Evolutionary conservation across 2,329 filamentous ascomycete genomes (phyloP).

Genomic region (Phyllachora maydis): DNA sequence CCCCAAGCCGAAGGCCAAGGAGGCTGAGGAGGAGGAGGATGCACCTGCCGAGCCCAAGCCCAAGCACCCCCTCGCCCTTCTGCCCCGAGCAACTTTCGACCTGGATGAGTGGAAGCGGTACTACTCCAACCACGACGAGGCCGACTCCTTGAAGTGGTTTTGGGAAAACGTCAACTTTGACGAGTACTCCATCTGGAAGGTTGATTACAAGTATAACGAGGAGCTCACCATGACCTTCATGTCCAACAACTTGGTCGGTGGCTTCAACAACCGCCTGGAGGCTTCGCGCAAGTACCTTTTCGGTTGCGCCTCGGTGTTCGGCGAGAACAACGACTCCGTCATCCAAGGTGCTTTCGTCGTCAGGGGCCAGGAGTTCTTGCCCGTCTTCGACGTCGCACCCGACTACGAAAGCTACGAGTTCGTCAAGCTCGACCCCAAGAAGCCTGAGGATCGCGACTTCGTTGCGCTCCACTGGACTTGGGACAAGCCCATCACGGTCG

Average conservation of each 20-base stretch:
- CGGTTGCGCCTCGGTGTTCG: slow-evolving; percentile 76
- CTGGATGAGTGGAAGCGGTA: slow-evolving; percentile 98
- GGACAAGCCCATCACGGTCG: slow-evolving; percentile 63
- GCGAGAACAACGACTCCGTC: slow-evolving; percentile 69
- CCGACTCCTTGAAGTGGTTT: slow-evolving; percentile 84
- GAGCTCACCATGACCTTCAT: slow-evolving; percentile 97
- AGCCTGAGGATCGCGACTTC: slow-evolving; percentile 66
- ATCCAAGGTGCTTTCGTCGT: slow-evolving; percentile 88
- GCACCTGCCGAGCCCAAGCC: slow-evolving; percentile 50
- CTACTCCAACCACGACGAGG: slow-evolving; percentile 91
- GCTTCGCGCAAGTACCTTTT: slow-evolving; percentile 96
- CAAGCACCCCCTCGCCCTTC: slow-evolving; percentile 86
- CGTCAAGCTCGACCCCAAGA: slow-evolving; percentile 84
- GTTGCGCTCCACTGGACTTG: slow-evolving; percentile 79
- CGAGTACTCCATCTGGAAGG: slow-evolving; percentile 88
- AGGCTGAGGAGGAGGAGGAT: slow-evolving; percentile 26
- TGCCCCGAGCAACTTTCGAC: slow-evolving; percentile 59
- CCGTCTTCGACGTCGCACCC: slow-evolving; percentile 90
- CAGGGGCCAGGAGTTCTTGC: slow-evolving; percentile 69
- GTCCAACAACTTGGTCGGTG: slow-evolving; percentile 95
- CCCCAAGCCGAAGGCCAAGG: slow-evolving; percentile 17
- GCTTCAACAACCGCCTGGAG: slow-evolving; percentile 95
- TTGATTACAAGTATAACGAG: slow-evolving; percentile 98
- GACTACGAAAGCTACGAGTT: slow-evolving; percentile 95
- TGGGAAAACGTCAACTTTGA: slow-evolving; percentile 90